phyloP scores from a whole-genome alignment of 805 yeast genomes.

The Yarrowia sp. region DNA sequence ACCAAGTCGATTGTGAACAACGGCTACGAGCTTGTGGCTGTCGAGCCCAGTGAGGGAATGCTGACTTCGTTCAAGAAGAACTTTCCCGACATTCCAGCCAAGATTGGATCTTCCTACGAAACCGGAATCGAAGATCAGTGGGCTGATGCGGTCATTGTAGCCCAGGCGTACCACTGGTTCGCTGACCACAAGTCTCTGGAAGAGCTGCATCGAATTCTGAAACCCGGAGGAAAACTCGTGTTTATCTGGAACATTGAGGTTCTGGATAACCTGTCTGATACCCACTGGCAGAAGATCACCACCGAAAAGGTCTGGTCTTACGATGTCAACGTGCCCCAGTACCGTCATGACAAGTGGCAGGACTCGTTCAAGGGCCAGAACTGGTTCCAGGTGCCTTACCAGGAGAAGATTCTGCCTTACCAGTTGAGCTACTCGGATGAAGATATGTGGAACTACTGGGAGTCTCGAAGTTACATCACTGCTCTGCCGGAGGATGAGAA shows the following conservation, averaged over 20 bases:
- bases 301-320: slow-evolving; percentile 51
- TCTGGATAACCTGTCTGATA: slow-evolving; percentile 44
- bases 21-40: slow-evolving; percentile 57
- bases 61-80: slow-evolving; percentile 55
- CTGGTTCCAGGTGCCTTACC: slow-evolving; percentile 50
- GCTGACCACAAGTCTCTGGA: slow-evolving; percentile 57
- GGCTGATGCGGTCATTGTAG: slow-evolving; percentile 60
- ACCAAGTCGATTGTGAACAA: slow-evolving; percentile 54
- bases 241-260: slow-evolving; percentile 67
- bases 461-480: slow-evolving; percentile 63
- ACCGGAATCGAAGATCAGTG: slow-evolving; percentile 57
- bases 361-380: slow-evolving; percentile 49
- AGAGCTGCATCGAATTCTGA: slow-evolving; percentile 61
- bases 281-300: slow-evolving; percentile 53
- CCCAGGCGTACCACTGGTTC: slow-evolving; percentile 75
- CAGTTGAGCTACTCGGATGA: slow-evolving; percentile 48
- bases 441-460: slow-evolving; percentile 59
- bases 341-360: slow-evolving; percentile 57
- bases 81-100: slow-evolving; percentile 55
- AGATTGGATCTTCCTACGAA: slow-evolving; percentile 55
- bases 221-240: slow-evolving; percentile 59
- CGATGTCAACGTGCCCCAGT: slow-evolving; percentile 63
- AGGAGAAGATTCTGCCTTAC: slow-evolving; percentile 51
- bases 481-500: slow-evolving; percentile 53
- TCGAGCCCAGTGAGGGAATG: slow-evolving; percentile 69